These are phyloP conservation scores for Hymenoscyphus fraxineus DNA, from an alignment of 2,329 filamentous ascomycete genomes.

Conservation along the genomic window DNA sequence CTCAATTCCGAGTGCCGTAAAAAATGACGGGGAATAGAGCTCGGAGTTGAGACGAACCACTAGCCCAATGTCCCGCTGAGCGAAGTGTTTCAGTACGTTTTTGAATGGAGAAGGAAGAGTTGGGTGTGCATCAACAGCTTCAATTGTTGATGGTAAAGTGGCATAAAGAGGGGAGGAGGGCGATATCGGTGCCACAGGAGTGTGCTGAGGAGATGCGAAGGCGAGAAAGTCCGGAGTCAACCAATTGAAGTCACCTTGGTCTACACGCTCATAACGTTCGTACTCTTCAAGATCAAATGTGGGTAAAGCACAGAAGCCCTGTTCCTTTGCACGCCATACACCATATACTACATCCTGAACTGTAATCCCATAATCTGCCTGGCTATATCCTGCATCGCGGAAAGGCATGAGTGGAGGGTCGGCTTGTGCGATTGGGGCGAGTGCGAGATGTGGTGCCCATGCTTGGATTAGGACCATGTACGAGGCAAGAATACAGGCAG, in stretches of 20 bases:
- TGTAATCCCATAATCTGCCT: conserved; percentile 92
- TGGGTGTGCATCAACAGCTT: conserved; percentile 65
- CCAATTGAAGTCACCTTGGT: conserved; percentile 99
- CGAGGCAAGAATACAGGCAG: conserved; percentile 89
- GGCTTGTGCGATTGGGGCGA: conserved; percentile 93
- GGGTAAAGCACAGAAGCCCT: conserved; percentile 83
- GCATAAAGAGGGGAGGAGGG: conserved; percentile 70
- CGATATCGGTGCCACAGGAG: conserved; percentile 68
- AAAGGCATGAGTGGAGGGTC: conserved; percentile 99
- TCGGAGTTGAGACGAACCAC: conserved; percentile 95
- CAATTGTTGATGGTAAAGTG: conserved; percentile 70
- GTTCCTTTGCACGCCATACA: conserved; percentile 98
- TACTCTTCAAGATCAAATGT: conserved; percentile 98
- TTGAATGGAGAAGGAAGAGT: conserved; percentile 84
- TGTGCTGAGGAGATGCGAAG: conserved; percentile 89
- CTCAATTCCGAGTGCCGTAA: conserved; percentile 89
- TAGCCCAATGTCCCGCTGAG: conserved; percentile 80
- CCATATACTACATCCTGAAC: conserved; percentile 98
- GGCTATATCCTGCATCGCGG: conserved; percentile 95
- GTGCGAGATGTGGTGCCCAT: conserved; percentile 92
- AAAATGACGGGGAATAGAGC: conserved; percentile 95
- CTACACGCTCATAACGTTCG: conserved; percentile 89
- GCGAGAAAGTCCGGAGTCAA: conserved; percentile 91
- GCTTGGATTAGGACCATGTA: conserved; percentile 99
- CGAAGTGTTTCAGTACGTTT: conserved; percentile 89